Conservation (phyloP, 257 asterid species). For the Forsythia suspensa region DNA sequence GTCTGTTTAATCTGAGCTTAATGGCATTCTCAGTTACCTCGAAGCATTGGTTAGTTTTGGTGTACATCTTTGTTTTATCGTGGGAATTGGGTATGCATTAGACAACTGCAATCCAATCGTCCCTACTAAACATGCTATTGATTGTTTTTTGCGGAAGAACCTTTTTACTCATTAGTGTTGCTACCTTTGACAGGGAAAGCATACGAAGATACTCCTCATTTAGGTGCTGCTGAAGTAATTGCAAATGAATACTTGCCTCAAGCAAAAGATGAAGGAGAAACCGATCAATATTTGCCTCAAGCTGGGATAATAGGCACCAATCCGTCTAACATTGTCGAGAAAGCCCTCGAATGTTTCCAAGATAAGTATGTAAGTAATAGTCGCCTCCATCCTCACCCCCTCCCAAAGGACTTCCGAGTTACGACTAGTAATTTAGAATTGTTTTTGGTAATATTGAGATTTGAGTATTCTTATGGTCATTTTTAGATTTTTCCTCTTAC, state of each 20-base stretch:
- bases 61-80: conserved; percentile 33
- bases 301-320: conserved; percentile 35
- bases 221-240: conserved; percentile 65
- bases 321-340: conserved; percentile 40
- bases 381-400: neutral
- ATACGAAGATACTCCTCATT: conserved; percentile 36
- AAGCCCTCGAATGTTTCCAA: conserved; percentile 67
- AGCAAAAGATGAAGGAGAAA: conserved; percentile 45
- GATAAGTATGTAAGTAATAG: conserved; percentile 48
- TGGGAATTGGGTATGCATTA: conserved; percentile 40
- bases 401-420: neutral
- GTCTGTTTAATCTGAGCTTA: neutral
- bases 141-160: neutral
- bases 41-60: conserved; percentile 25
- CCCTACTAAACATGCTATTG: neutral
- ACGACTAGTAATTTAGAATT: neutral
- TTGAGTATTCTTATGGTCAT: too few relatives aligned
- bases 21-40: conserved; percentile 42
- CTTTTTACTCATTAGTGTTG: neutral
- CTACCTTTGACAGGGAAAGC: conserved; percentile 48
- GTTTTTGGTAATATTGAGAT: neutral
- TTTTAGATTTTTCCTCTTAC: neutral
- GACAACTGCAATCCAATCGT: neutral
- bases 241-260: conserved; percentile 57
- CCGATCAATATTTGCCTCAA: conserved; percentile 31